These are phyloP conservation scores for Calonectria crousiana DNA, from an alignment of 2,329 filamentous ascomycete genomes.

Conservation along the genomic window DNA sequence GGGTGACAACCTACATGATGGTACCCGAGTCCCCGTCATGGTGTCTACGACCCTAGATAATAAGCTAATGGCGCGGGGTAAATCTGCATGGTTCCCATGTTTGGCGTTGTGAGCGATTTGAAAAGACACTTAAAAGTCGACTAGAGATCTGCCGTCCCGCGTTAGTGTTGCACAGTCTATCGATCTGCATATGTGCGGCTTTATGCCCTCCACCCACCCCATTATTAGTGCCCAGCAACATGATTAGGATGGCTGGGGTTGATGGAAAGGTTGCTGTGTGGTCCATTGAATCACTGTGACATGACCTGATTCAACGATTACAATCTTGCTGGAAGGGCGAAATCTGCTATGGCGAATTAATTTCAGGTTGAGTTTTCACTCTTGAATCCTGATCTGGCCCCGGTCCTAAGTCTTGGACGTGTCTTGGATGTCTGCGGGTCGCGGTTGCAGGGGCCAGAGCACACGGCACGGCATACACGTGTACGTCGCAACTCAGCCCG, in stretches of 20 bases:
- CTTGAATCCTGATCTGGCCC: background rate
- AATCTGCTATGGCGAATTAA: background rate
- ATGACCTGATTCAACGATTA: background rate
- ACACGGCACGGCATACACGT: background rate
- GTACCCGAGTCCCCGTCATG: too few relatives aligned
- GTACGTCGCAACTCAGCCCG: background rate
- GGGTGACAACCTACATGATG: too few relatives aligned
- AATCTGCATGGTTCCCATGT: background rate
- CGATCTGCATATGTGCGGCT: background rate
- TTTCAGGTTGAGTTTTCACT: background rate
- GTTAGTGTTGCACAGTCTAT: background rate
- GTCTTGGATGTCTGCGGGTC: background rate
- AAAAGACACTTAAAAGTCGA: background rate
- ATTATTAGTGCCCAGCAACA: background rate
- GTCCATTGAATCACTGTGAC: background rate
- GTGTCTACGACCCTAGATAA: too few relatives aligned
- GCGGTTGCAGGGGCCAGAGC: background rate
- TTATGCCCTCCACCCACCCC: background rate
- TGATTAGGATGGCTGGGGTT: background rate
- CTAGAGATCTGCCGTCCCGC: background rate
- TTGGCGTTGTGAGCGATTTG: background rate
- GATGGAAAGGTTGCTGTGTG: background rate
- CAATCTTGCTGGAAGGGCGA: background rate
- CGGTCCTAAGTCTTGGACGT: background rate
- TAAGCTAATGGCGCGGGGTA: background rate